phyloP scores from a whole-genome alignment of 2,329 filamentous ascomycete species.

The Aotearoamyces nothofagi region DNA sequence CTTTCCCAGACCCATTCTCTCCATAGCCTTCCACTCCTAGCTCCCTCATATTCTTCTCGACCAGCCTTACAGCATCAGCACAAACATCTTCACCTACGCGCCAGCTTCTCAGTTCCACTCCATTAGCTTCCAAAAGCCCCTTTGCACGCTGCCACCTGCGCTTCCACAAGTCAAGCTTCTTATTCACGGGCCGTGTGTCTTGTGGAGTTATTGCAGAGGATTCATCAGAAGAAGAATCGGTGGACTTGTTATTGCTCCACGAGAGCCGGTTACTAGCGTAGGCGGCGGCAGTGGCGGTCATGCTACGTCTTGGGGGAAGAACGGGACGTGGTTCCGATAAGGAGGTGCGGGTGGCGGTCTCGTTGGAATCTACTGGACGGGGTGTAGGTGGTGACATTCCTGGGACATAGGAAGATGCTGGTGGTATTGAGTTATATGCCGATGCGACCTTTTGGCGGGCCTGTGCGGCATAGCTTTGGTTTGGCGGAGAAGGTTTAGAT shows the following conservation, averaged over 20 bases:
- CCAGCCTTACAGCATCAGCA: constrained; percentile 47
- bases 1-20: constrained; percentile 7
- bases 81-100: constrained; percentile 55
- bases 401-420: constrained; percentile 16
- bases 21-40: constrained; percentile 23
- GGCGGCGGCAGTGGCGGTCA: constrained; percentile 1
- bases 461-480: constrained; percentile 15
- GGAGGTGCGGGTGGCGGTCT: too few species aligned
- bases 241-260: constrained; percentile 7
- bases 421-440: constrained; percentile 18
- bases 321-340: too few species aligned
- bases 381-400: constrained; percentile 8
- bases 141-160: constrained; percentile 52
- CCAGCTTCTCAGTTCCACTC: constrained; percentile 60
- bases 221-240: constrained; percentile 16
- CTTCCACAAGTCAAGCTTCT: constrained; percentile 60
- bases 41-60: constrained; percentile 36
- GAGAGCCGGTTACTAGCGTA: constrained; percentile 8
- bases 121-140: constrained; percentile 41
- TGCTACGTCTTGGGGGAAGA: constrained; percentile 10
- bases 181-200: constrained; percentile 33
- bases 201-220: constrained; percentile 6
- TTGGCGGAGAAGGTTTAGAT: constrained; percentile 3
- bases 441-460: constrained; percentile 15
- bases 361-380: background rate